Base-by-base conservation (phyloP, 108 stramenopile species). In the Aurantiochytrium sp. region DNA sequence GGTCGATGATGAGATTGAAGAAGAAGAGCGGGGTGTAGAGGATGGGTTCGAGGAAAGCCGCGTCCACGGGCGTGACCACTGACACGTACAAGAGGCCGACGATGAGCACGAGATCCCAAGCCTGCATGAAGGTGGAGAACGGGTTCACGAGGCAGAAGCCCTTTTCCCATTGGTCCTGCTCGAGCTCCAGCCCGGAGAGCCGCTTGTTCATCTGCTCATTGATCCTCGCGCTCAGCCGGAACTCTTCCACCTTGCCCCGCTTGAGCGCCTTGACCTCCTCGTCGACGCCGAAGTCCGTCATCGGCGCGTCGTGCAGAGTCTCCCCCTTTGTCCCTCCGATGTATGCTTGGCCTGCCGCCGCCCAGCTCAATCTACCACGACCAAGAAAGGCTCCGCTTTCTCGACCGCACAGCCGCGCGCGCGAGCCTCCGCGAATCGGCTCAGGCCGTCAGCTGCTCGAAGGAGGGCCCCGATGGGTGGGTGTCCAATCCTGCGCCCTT, bases 1-100 rank as follows among this genome's bases (percentile, higher is more conserved):
- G n/a, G 45, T 81, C 73, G 3, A 81, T 24, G 32, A 81, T 41
- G 73, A 81, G 73, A 30, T 81, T 81, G 73, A 81, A 48, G 73
- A 81, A 48, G 45, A 81, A 81, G 21, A 81, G n/a, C 12, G 73
- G 10, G 39, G 12, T 27, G 45, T 27, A 41, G 45, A 81, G 21
- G 42, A 27, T 12, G 6, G 45, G 45, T 24, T 41, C 45, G 24
- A 81, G 73, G 32, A 81, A 81, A 24, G 73, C 73, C 12, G 73
- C 73, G 39, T 81, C 73, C 10, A 81, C 39, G n/a, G 73, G 73
- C 24, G 73, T 81, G 19, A 81, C 73, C 12, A 81, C 24, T 27
- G 42, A 6, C 12, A 24, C 45, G 24, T 81, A 81, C 1, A 81
- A 12, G 73, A 81, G 73, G 45, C 73, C 73, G 12, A 81, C 10